Evolutionary conservation across 192 early-diverging fungal species (phyloP).

Genomic region (Lobosporangium transversale): DNA sequence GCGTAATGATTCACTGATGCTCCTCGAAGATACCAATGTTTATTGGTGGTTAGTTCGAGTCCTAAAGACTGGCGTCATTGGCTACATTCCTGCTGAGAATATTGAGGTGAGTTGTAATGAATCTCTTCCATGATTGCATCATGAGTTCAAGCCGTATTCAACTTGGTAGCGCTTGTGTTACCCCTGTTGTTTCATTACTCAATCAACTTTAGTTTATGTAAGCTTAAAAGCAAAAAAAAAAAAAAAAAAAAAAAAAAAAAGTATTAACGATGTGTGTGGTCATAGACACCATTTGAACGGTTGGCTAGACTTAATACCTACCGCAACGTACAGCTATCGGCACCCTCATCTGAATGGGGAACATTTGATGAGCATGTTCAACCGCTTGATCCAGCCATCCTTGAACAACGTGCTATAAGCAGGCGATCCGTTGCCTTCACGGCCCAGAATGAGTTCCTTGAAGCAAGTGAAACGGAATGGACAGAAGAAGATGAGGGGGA

Average conservation of each 20-base stretch:
- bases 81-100: slow-evolving; percentile 91
- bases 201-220: too few relatives aligned
- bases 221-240: too few relatives aligned
- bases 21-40: slow-evolving; percentile 87
- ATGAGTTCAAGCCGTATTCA: too few relatives aligned
- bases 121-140: background rate
- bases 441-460: slow-evolving; percentile 49
- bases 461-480: slow-evolving; percentile 58
- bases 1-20: slow-evolving; percentile 77
- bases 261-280: too few relatives aligned
- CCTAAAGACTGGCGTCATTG: slow-evolving; percentile 74
- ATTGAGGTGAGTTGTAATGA: slow-evolving; percentile 68
- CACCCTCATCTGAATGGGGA: slow-evolving; percentile 40
- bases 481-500: slow-evolving; percentile 64
- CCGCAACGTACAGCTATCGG: slow-evolving; percentile 64
- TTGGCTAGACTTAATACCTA: slow-evolving; percentile 81
- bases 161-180: too few relatives aligned
- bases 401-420: slow-evolving; percentile 31
- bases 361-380: slow-evolving; percentile 47
- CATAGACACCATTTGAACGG: slow-evolving; percentile 78
- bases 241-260: too few relatives aligned
- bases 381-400: slow-evolving; percentile 35
- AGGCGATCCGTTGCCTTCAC: slow-evolving; percentile 37
- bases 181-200: too few relatives aligned
- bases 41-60: slow-evolving; percentile 86